These are phyloP conservation scores for Collariella sp. DNA, from an alignment of 495 filamentous ascomycete species.

Conservation along the genomic window DNA sequence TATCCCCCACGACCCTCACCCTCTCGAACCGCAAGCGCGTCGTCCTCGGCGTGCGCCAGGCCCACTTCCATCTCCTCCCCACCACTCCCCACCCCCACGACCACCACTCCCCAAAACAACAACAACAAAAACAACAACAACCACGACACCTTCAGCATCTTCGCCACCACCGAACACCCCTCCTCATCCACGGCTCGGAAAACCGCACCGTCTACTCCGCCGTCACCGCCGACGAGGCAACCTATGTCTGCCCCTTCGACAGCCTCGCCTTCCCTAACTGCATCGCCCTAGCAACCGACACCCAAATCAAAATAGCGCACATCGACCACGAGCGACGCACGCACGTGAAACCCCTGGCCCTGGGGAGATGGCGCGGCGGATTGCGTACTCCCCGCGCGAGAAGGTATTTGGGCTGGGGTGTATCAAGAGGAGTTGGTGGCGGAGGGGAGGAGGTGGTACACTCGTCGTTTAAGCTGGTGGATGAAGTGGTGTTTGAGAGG, in stretches of 20 bases:
- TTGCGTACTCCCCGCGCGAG: slow-evolving; percentile 74
- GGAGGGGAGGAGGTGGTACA: slow-evolving; percentile 42
- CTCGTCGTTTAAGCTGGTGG: slow-evolving; percentile 44
- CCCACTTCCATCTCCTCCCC: slow-evolving; percentile 72
- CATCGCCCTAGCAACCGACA: slow-evolving; percentile 68
- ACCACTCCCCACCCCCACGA: too few species aligned
- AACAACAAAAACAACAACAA: too few species aligned
- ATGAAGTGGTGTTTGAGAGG: slow-evolving; percentile 42
- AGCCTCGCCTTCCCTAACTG: slow-evolving; percentile 68
- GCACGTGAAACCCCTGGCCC: slow-evolving; percentile 68
- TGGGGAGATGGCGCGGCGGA: slow-evolving; percentile 78
- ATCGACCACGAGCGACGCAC: slow-evolving; percentile 81
- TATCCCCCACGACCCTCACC: slow-evolving; percentile 49
- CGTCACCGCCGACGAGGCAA: slow-evolving; percentile 83
- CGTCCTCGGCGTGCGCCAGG: slow-evolving; percentile 76
- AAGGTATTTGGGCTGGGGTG: slow-evolving; percentile 82
- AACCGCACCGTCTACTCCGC: slow-evolving; percentile 87
- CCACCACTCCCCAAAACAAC: too few species aligned
- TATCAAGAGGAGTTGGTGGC: slow-evolving; percentile 52
- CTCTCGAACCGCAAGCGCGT: slow-evolving; percentile 70
- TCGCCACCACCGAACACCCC: slow-evolving; percentile 88
- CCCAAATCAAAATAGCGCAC: slow-evolving; percentile 67
- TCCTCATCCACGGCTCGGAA: slow-evolving; percentile 81
- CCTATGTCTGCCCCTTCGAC: slow-evolving; percentile 74
- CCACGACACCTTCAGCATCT: slow-evolving; percentile 57